phyloP scores from a whole-genome alignment of 1,284 basidiomycete species.

The Sanguinoderma infundibulare region DNA sequence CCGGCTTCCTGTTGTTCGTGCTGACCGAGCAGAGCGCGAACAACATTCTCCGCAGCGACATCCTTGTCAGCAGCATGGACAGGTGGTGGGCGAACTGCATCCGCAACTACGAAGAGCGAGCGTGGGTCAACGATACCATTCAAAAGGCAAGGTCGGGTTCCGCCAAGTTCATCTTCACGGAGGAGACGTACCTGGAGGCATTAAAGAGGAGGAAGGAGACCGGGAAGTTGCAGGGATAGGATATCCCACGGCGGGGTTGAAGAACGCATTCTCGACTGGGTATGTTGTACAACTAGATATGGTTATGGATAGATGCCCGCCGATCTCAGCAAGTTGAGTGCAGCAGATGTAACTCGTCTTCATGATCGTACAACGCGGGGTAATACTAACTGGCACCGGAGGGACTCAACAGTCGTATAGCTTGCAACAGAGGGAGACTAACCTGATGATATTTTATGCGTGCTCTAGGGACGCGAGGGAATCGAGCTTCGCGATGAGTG shows the following conservation, averaged over 20 bases:
- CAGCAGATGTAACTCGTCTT: background rate
- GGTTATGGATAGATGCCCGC: no score
- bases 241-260: slow-evolving; percentile 10
- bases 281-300: background rate
- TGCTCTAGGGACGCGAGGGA: slow-evolving; percentile 31
- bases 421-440: background rate
- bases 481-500: slow-evolving; percentile 52
- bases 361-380: background rate
- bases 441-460: background rate
- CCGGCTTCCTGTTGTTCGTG: slow-evolving; percentile 71
- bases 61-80: slow-evolving; percentile 68
- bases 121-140: slow-evolving; percentile 56
- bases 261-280: background rate
- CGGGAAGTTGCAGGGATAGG: slow-evolving; percentile 24
- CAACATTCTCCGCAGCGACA: slow-evolving; percentile 50
- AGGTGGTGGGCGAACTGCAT: slow-evolving; percentile 80
- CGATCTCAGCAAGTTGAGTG: background rate
- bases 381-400: background rate
- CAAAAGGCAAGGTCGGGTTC: slow-evolving; percentile 46
- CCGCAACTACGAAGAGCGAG: slow-evolving; percentile 59
- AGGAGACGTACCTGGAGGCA: slow-evolving; percentile 55
- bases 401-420: background rate
- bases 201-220: slow-evolving; percentile 45
- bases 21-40: slow-evolving; percentile 72
- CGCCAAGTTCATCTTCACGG: slow-evolving; percentile 53